Conservation (phyloP, 2,329 filamentous ascomycete species). For the Diaporthe batatas region DNA sequence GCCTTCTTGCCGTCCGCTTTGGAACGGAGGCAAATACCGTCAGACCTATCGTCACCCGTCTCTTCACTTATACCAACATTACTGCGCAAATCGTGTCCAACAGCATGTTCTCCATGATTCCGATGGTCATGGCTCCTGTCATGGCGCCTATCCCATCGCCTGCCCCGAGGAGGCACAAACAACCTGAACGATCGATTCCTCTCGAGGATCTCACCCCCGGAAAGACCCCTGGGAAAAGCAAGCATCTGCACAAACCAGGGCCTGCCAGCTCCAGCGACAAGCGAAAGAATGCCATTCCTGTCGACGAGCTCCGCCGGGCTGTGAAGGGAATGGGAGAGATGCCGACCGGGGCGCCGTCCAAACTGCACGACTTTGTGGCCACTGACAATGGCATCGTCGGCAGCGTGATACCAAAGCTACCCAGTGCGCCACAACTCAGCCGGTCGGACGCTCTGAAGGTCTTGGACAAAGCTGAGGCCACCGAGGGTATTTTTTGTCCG, state of each 20-base stretch:
- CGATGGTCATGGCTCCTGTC: too few species aligned
- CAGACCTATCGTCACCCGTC: conserved; percentile 1
- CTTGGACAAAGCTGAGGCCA: conserved; percentile 36
- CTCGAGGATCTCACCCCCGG: neutral
- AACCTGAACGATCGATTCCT: conserved; percentile 1
- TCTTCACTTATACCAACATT: conserved; percentile 7
- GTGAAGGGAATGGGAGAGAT: neutral
- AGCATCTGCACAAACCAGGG: neutral
- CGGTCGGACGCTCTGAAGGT: conserved; percentile 35
- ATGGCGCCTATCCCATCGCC: too few species aligned
- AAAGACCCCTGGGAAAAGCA: neutral
- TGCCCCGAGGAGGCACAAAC: neutral
- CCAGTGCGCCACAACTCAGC: conserved; percentile 18
- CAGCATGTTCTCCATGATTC: neutral
- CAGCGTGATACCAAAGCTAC: neutral
- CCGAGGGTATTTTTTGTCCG: conserved; percentile 38
- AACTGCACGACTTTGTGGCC: conserved; percentile 36
- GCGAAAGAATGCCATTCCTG: neutral
- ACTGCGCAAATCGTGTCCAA: neutral
- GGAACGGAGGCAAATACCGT: neutral
- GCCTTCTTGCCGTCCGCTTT: neutral
- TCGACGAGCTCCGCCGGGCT: conserved; percentile 1
- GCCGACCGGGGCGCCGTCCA: neutral
- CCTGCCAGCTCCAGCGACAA: neutral
- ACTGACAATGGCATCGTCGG: conserved; percentile 32